Percentiles rank a stretch among this genome's conserved stretches.
phyloP scores from a whole-genome alignment of 2,329 filamentous ascomycete species.

The Pseudocercospora fijiensis region DNA sequence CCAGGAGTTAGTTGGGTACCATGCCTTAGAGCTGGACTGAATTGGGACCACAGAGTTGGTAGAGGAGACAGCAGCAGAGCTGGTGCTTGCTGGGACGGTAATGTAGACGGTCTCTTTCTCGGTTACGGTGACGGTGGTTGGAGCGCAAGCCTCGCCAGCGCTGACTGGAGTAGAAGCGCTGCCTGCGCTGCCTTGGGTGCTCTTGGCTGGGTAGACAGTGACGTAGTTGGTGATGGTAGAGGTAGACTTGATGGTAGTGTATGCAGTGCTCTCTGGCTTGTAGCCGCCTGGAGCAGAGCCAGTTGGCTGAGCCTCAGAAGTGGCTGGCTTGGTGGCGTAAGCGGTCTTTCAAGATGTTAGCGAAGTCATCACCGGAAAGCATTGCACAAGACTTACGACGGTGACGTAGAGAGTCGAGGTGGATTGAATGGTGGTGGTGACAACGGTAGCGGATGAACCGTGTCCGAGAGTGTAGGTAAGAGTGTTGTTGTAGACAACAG shows the following conservation, averaged over 20 bases:
- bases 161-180: conserved; percentile 14
- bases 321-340: conserved; percentile 28
- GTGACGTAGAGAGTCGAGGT: conserved; percentile 38
- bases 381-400: conserved; percentile 8
- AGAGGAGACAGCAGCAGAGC: background rate
- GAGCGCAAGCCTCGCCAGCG: conserved; percentile 28
- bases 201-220: conserved; percentile 36
- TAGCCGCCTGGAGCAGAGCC: conserved; percentile 14
- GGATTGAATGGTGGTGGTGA: conserved; percentile 39
- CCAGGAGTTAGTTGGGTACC: conserved; percentile 20
- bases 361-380: too few relatives aligned
- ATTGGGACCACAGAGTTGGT: conserved; percentile 23
- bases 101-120: conserved; percentile 37
- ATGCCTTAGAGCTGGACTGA: conserved; percentile 28
- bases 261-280: conserved; percentile 19
- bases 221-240: conserved; percentile 38
- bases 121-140: conserved; percentile 38
- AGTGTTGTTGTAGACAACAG: conserved; percentile 34
- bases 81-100: conserved; percentile 25
- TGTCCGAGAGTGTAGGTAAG: conserved; percentile 39
- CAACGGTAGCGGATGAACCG: conserved; percentile 36
- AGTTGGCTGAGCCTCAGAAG: conserved; percentile 12
- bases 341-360: conserved; percentile 22
- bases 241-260: conserved; percentile 34
- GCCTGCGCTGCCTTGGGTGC: conserved; percentile 16